Conservation (phyloP, 164 flowering plant species). For the Pachysandra terminalis region DNA sequence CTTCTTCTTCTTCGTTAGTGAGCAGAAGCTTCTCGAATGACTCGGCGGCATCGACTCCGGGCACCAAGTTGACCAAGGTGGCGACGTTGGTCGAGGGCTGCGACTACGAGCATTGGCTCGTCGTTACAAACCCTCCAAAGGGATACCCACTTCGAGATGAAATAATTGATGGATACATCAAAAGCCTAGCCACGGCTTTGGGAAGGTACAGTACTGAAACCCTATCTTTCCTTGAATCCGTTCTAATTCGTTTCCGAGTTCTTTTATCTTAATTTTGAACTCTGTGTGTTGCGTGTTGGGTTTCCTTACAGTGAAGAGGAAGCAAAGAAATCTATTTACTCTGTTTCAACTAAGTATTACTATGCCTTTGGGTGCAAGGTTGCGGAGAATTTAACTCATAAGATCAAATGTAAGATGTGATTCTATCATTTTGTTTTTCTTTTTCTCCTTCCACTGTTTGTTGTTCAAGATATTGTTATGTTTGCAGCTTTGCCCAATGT, state of each 20-base stretch:
- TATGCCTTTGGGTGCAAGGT: constrained; percentile 78
- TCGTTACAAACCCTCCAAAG: constrained; percentile 30
- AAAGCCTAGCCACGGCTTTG: constrained; percentile 27
- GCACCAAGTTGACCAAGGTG: constrained; percentile 14
- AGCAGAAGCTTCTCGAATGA: not conserved
- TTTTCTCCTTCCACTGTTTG: not conserved
- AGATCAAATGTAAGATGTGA: constrained; percentile 35
- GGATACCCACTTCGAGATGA: constrained; percentile 28
- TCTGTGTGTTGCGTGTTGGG: too few relatives aligned
- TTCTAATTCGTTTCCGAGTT: too few relatives aligned
- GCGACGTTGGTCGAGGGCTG: constrained; percentile 26
- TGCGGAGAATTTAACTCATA: constrained; percentile 60
- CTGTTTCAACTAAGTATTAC: constrained; percentile 72
- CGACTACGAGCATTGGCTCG: constrained; percentile 40
- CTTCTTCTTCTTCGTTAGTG: too few relatives aligned
- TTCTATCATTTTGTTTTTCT: too few relatives aligned
- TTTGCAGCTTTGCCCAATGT: constrained; percentile 20
- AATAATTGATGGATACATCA: constrained; percentile 24
- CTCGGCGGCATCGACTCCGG: constrained; percentile 1
- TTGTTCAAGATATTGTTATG: not conserved
- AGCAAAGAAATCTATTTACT: constrained; percentile 76
- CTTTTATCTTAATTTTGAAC: too few relatives aligned
- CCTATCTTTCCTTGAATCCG: too few relatives aligned
- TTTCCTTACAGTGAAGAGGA: constrained; percentile 66
- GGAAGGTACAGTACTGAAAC: constrained; percentile 24